Evolutionary conservation across 164 flowering plant genomes (phyloP).

Genomic region (Aristolochia fimbriata): DNA sequence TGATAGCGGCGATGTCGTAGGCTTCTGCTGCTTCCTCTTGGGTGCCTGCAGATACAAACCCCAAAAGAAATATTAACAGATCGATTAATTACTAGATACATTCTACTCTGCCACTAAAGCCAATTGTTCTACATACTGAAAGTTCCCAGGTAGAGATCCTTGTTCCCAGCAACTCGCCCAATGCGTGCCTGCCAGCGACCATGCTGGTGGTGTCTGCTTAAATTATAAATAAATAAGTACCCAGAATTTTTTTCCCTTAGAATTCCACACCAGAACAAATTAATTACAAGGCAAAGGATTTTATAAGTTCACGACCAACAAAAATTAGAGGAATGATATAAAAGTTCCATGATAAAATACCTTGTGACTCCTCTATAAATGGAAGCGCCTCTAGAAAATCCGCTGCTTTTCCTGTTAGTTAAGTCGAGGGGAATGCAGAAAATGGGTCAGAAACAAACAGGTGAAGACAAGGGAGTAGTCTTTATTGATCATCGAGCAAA

Average conservation of each 20-base stretch:
- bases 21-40: conserved; percentile 94
- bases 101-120: too few species aligned
- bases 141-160: conserved; percentile 89
- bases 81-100: too few species aligned
- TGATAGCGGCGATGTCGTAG: conserved; percentile 83
- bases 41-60: too few species aligned
- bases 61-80: too few species aligned
- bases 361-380: conserved; percentile 85
- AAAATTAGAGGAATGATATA: too few species aligned
- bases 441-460: background rate
- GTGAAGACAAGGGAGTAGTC: too few species aligned
- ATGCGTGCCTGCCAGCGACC: conserved; percentile 93
- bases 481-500: too few species aligned
- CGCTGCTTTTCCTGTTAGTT: conserved; percentile 58
- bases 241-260: background rate
- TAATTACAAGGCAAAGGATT: too few species aligned
- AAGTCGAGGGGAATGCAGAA: background rate
- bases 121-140: conserved; percentile 86
- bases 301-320: too few species aligned
- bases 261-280: background rate
- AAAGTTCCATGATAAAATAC: too few species aligned
- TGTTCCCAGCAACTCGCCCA: conserved; percentile 87
- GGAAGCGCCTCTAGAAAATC: conserved; percentile 89
- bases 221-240: conserved; percentile 4
- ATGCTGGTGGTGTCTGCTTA: conserved; percentile 87